Evolutionary conservation across 495 filamentous ascomycete species (phyloP).

Genomic region (Aspergillus sclerotiicarbonarius): DNA sequence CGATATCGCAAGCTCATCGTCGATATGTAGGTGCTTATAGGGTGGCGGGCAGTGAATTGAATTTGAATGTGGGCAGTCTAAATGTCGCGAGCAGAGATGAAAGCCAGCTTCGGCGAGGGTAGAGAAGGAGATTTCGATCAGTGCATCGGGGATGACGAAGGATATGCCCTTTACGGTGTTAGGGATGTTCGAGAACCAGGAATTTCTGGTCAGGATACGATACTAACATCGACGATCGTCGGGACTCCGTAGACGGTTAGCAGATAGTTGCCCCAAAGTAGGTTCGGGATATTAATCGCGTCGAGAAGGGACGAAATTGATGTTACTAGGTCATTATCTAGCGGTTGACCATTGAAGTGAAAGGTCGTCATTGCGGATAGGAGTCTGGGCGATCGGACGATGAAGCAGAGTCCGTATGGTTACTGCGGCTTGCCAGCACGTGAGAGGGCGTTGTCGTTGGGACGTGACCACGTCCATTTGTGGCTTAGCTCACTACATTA

Average conservation of each 20-base stretch:
- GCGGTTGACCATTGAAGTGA: constrained; percentile 12
- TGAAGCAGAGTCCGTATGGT: too few species aligned
- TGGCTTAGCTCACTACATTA: too few species aligned
- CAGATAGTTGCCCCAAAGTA: constrained; percentile 30
- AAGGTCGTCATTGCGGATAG: constrained; percentile 7
- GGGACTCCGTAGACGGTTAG: constrained; percentile 28
- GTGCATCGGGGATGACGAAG: constrained; percentile 24
- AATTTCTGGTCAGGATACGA: constrained; percentile 22
- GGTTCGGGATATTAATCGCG: constrained; percentile 16
- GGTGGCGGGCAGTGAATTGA: too few species aligned
- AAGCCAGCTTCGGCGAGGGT: constrained; percentile 18
- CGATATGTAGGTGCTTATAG: constrained; percentile 27
- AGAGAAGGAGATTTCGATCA: constrained; percentile 14
- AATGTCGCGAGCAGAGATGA: constrained; percentile 14
- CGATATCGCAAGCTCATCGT: constrained; percentile 21
- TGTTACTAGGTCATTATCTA: constrained; percentile 13
- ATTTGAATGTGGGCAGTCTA: constrained; percentile 13
- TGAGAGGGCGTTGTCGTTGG: too few species aligned
- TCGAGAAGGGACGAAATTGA: constrained; percentile 17
- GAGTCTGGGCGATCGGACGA: too few species aligned
- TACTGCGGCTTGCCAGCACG: too few species aligned
- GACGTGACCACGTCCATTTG: too few species aligned
- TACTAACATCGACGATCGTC: constrained; percentile 23
- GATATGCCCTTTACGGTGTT: too few species aligned
- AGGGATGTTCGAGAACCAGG: too few species aligned